A percentile compares a stretch with the other conserved stretches of the same genome.
Evolutionary conservation across 768 basidiomycete genomes (phyloP).

Genomic region (Kockovaella imperatae): DNA sequence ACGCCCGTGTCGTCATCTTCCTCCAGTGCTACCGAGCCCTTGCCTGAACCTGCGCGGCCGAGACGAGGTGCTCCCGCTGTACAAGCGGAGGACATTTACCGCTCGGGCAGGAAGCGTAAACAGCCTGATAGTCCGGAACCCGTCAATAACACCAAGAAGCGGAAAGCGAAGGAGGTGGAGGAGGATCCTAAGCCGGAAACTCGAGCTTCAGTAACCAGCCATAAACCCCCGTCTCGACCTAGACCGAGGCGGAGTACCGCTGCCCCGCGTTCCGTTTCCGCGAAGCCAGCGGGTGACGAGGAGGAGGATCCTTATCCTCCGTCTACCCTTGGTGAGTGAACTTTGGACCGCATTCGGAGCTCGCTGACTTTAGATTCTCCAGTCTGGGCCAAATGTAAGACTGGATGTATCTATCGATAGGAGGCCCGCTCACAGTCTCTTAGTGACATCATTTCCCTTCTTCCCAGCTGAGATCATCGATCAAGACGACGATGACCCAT

Average conservation of each 20-base stretch:
- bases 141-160: background rate
- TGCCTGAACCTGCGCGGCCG: too few relatives aligned
- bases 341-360: background rate
- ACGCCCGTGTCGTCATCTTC: too few relatives aligned
- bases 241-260: background rate
- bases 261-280: background rate
- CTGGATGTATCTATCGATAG: too few relatives aligned
- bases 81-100: too few relatives aligned
- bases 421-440: too few relatives aligned
- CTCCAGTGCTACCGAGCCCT: too few relatives aligned
- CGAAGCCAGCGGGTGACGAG: background rate
- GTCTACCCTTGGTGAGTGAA: slow-evolving; percentile 26
- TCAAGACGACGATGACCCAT: slow-evolving; percentile 52
- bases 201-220: too few relatives aligned
- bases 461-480: slow-evolving; percentile 64
- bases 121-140: too few relatives aligned
- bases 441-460: slow-evolving; percentile 60
- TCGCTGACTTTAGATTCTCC: slow-evolving; percentile 5
- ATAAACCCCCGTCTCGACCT: too few relatives aligned
- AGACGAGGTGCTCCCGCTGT: too few relatives aligned
- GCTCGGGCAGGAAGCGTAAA: too few relatives aligned
- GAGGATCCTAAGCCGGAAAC: too few relatives aligned
- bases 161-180: background rate
- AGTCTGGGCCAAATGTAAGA: slow-evolving; percentile 76
- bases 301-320: slow-evolving; percentile 18